Evolutionary conservation across 768 basidiomycete species (phyloP).

Genomic region (Tremella mesenterica): DNA sequence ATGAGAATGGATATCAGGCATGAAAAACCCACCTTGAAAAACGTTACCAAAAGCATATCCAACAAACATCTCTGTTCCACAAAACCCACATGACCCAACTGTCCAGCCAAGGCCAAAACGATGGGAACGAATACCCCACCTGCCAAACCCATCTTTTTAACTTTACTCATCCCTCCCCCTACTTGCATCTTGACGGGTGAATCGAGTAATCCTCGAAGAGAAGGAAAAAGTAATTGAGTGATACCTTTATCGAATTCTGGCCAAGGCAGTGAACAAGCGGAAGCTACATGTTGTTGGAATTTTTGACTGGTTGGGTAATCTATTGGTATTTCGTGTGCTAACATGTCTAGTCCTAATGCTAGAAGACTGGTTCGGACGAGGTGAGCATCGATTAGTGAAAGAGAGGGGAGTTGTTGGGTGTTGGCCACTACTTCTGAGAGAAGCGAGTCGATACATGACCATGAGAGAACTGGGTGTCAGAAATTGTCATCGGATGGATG

Average conservation of each 20-base stretch:
- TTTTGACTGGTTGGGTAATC: slow-evolving; percentile 15
- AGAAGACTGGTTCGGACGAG: slow-evolving; percentile 19
- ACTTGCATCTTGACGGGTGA: slow-evolving; percentile 8
- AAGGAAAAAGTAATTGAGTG: slow-evolving; percentile 17
- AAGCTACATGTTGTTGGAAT: slow-evolving; percentile 34
- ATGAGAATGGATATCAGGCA: too few relatives aligned
- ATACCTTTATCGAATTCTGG: slow-evolving; percentile 12
- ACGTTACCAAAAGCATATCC: slow-evolving; percentile 25
- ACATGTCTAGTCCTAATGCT: slow-evolving; percentile 22
- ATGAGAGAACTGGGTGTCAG: slow-evolving; percentile 21
- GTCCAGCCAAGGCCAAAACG: slow-evolving; percentile 15
- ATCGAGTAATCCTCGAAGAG: slow-evolving; percentile 22
- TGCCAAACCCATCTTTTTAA: slow-evolving; percentile 17
- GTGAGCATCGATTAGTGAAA: slow-evolving; percentile 22
- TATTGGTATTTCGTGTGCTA: slow-evolving; percentile 18
- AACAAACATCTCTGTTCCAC: slow-evolving; percentile 18
- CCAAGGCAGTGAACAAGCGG: slow-evolving; percentile 20
- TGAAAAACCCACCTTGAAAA: slow-evolving; percentile 28
- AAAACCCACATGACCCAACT: slow-evolving; percentile 12
- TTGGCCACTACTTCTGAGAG: slow-evolving; percentile 19
- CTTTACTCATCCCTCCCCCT: neutral
- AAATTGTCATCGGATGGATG: neutral
- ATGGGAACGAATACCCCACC: slow-evolving; percentile 27
- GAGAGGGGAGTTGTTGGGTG: slow-evolving; percentile 13
- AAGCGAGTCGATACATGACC: slow-evolving; percentile 26